Conservation (phyloP, 129 eudicot species). For the Apium graveolens region DNA sequence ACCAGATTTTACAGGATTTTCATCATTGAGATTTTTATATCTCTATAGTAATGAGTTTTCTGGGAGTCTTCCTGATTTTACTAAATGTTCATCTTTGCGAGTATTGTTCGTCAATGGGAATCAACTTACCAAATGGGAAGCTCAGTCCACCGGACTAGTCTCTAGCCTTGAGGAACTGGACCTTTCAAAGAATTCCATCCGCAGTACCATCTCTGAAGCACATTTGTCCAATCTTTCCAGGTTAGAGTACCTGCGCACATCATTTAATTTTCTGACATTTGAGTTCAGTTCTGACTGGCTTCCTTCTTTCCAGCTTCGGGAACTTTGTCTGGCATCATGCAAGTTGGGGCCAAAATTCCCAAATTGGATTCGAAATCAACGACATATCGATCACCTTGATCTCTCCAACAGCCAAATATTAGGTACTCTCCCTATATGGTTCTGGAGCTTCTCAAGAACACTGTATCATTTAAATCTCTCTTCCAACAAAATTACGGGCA, state of each 20-base stretch:
- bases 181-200: conserved; percentile 9
- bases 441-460: conserved; percentile 3
- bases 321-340: conserved; percentile 10
- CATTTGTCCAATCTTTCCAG: conserved; percentile 9
- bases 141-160: neutral
- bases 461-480: neutral
- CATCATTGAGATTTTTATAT: too few species aligned
- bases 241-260: neutral
- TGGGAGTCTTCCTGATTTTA: neutral
- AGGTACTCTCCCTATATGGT: conserved; percentile 20
- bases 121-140: neutral
- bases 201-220: neutral
- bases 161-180: neutral
- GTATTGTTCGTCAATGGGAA: neutral
- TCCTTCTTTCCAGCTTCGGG: conserved; percentile 7
- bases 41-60: neutral
- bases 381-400: neutral
- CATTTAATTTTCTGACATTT: conserved; percentile 7
- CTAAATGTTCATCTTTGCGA: neutral
- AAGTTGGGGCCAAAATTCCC: conserved; percentile 33
- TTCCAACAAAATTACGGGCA: conserved; percentile 20
- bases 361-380: conserved; percentile 25
- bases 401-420: conserved; percentile 14
- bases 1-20: neutral
- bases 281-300: conserved; percentile 13